Percentiles rank a stretch among this genome's conserved stretches.
Evolutionary conservation across 768 basidiomycete genomes (phyloP).

Genomic region (Serendipita indica): DNA sequence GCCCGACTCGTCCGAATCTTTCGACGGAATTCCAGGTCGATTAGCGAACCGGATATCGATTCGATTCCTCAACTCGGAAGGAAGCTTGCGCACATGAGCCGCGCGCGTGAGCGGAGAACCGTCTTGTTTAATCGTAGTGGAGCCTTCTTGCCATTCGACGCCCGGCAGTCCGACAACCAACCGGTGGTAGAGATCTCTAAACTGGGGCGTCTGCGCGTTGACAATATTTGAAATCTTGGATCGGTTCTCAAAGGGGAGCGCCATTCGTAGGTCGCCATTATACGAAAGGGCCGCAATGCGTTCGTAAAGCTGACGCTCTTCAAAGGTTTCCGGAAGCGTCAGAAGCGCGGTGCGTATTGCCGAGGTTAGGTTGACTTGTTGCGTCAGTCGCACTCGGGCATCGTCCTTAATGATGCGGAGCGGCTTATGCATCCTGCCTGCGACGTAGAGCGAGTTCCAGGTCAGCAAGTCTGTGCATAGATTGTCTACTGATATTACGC

Average conservation of each 20-base stretch:
- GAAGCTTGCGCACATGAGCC: slow-evolving; percentile 65
- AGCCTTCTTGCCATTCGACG: slow-evolving; percentile 49
- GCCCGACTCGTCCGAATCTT: slow-evolving; percentile 53
- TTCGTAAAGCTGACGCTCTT: slow-evolving; percentile 69
- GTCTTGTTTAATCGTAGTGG: slow-evolving; percentile 57
- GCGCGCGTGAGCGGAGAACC: slow-evolving; percentile 47
- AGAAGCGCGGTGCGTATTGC: slow-evolving; percentile 84
- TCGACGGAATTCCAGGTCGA: slow-evolving; percentile 21
- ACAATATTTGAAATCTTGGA: slow-evolving; percentile 93
- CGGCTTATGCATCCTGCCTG: slow-evolving; percentile 96
- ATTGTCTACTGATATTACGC: slow-evolving; percentile 80
- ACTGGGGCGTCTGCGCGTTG: slow-evolving; percentile 61
- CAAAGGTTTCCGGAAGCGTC: slow-evolving; percentile 67
- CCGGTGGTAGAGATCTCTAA: slow-evolving; percentile 74
- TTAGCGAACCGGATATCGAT: slow-evolving; percentile 38
- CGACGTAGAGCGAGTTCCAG: slow-evolving; percentile 87
- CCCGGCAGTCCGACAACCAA: slow-evolving; percentile 67
- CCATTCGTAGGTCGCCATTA: slow-evolving; percentile 83
- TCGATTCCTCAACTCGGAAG: slow-evolving; percentile 43
- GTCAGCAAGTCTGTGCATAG: slow-evolving; percentile 81
- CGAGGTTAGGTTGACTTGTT: slow-evolving; percentile 85
- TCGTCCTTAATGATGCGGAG: slow-evolving; percentile 86
- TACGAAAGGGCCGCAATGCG: slow-evolving; percentile 80
- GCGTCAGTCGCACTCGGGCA: slow-evolving; percentile 77
- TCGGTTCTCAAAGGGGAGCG: slow-evolving; percentile 87